Evolutionary conservation across 305 asterid genomes (phyloP), one percentile per base, ranked within the genome.

Genomic region (Solanum hybrid): DNA sequence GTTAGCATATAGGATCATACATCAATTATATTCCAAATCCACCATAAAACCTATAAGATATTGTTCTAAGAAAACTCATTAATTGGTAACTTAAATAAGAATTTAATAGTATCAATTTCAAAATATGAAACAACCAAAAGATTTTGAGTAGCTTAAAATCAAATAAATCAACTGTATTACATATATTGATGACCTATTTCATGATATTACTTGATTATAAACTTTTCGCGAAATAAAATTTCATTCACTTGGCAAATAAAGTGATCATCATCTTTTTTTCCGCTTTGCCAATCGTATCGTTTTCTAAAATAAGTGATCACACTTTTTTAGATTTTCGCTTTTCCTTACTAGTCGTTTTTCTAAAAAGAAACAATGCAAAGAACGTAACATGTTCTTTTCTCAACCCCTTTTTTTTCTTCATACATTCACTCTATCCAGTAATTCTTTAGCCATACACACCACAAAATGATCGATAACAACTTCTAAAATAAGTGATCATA

Each of bases 171-270:
- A n/a, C n/a, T n/a, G n/a, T n/a, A n/a, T n/a, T n/a, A n/a, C 9
- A 15, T 15, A 26, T 26, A 38, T 40, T 26, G 1, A 40, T 3
- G 9, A 13, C 0, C 2, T 34, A 77, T 77, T 76, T 76, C 6
- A 17, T 76, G 81, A 4, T 31, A 31, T 15, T 31, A 75, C n/a
- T 75, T 4, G 4, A 34, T n/a, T 78, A 35, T 78, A 79, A 1
- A 11, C 6, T 1, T 78, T 78, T 0, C 4, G 2, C 4, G 2
- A 19, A 17, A 77, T 1, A n/a, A 0, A 32, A 32, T 0, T 9
- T 78, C 19, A 78, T 10, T 78, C 45, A 78, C 84, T 78, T 34
- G 9, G 2, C 29, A 78, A 78, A 78, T 78, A 35, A 78, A 78
- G 5, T 78, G 56, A 36, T 78, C 19, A 8, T 0, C 31, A 6